Conservation (phyloP, 805 yeast species). For the Lachancea mirantina region DNA sequence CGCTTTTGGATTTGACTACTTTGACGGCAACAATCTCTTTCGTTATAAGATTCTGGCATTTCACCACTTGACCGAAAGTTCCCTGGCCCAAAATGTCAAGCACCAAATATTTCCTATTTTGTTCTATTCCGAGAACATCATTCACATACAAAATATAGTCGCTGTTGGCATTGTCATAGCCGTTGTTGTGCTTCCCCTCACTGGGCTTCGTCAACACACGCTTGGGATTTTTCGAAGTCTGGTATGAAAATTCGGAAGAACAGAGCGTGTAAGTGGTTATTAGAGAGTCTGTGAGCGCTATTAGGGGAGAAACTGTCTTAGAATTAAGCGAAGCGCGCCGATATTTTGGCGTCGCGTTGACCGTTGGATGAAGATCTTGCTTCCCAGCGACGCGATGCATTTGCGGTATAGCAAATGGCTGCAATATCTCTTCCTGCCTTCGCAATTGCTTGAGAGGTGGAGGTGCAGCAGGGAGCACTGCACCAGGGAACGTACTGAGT, state of each 20-base stretch:
- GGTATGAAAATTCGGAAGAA: slow-evolving; percentile 77
- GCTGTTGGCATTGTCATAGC: slow-evolving; percentile 78
- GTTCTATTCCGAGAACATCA: slow-evolving; percentile 71
- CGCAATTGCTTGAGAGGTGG: slow-evolving; percentile 27
- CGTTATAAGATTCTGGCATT: slow-evolving; percentile 64
- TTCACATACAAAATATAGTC: slow-evolving; percentile 92
- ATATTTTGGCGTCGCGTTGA: slow-evolving; percentile 58
- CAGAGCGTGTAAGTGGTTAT: slow-evolving; percentile 79
- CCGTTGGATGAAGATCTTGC: slow-evolving; percentile 53
- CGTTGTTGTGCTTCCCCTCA: slow-evolving; percentile 74
- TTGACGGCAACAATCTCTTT: slow-evolving; percentile 91
- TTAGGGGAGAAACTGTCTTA: slow-evolving; percentile 65
- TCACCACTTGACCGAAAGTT: slow-evolving; percentile 97
- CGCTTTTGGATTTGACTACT: slow-evolving; percentile 87
- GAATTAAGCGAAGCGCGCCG: slow-evolving; percentile 62
- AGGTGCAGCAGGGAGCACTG: slow-evolving; percentile 24
- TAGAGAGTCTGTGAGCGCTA: slow-evolving; percentile 69
- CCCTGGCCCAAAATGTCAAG: slow-evolving; percentile 92
- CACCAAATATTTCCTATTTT: slow-evolving; percentile 76
- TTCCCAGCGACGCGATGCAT: slow-evolving; percentile 37
- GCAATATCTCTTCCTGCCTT: slow-evolving; percentile 17
- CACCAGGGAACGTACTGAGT: slow-evolving; percentile 23
- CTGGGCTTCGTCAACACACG: slow-evolving; percentile 89
- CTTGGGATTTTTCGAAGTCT: slow-evolving; percentile 79
- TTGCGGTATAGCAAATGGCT: slow-evolving; percentile 39